A percentile compares a stretch with the other conserved stretches of the same genome.
Evolutionary conservation across 129 eudicot species (phyloP).

Genomic region (Helianthus annuus): DNA sequence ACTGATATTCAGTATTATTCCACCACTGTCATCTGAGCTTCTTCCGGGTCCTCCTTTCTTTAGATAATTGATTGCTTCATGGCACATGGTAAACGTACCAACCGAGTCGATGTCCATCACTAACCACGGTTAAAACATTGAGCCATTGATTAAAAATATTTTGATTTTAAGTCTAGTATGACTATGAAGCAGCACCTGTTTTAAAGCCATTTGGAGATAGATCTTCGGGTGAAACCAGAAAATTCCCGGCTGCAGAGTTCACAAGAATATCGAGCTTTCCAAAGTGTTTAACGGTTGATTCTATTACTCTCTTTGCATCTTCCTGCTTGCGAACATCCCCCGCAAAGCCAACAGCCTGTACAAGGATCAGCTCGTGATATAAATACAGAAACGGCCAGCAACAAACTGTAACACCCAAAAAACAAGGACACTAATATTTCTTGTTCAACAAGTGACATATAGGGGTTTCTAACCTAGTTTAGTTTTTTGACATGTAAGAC

Average conservation of each 20-base stretch:
- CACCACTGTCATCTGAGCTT: conserved; percentile 57
- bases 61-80: conserved; percentile 67
- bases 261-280: conserved; percentile 97
- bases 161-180: neutral
- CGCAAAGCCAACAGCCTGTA: conserved; percentile 80
- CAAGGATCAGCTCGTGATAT: no score
- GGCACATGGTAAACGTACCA: conserved; percentile 97
- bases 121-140: conserved; percentile 23
- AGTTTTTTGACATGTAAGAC: no score
- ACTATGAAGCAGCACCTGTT: conserved; percentile 50
- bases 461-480: no score
- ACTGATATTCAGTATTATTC: conserved; percentile 77
- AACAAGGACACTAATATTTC: no score
- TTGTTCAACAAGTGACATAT: no score
- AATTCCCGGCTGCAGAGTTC: conserved; percentile 97
- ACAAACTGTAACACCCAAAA: no score
- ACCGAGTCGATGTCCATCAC: conserved; percentile 95
- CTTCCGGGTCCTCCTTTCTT: conserved; percentile 84
- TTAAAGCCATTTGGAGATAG: conserved; percentile 83
- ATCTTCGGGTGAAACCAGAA: conserved; percentile 85
- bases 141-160: neutral
- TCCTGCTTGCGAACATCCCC: conserved; percentile 95
- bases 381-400: no score
- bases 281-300: conserved; percentile 61
- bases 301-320: conserved; percentile 82